These are phyloP conservation scores for Litsea cubeba DNA, from an alignment of 164 flowering plant species.

Conservation along the genomic window DNA sequence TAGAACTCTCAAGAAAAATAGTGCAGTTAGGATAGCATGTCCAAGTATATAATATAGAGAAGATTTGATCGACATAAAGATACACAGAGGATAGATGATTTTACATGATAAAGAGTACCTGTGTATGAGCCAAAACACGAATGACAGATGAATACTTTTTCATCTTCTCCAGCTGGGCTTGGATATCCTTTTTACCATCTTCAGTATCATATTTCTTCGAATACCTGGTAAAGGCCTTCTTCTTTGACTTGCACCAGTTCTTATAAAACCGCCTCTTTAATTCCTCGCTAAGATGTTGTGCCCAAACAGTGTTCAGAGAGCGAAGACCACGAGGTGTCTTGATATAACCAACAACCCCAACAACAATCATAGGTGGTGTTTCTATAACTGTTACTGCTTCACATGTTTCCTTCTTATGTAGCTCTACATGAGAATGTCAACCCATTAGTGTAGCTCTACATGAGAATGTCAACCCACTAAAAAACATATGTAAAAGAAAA, in stretches of 20 bases:
- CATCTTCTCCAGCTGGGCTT: slow-evolving; percentile 57
- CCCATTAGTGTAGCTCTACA: slow-evolving; percentile 44
- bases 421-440: slow-evolving; percentile 28
- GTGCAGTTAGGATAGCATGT: too few relatives aligned
- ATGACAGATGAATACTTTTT: slow-evolving; percentile 61
- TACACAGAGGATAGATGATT: too few relatives aligned
- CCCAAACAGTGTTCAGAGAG: slow-evolving; percentile 58
- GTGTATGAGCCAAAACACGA: slow-evolving; percentile 73
- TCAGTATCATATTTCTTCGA: slow-evolving; percentile 61
- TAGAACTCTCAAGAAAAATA: too few relatives aligned
- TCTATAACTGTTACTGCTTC: slow-evolving; percentile 70
- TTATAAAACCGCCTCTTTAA: slow-evolving; percentile 65
- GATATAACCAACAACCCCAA: slow-evolving; percentile 64
- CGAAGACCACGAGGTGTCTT: slow-evolving; percentile 66
- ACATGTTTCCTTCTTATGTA: slow-evolving; percentile 76
- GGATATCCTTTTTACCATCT: slow-evolving; percentile 59
- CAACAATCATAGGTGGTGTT: slow-evolving; percentile 64
- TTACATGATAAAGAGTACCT: slow-evolving; percentile 27
- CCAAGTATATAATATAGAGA: too few relatives aligned
- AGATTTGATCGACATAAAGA: too few relatives aligned
- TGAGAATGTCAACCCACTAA: not conserved
- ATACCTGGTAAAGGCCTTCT: slow-evolving; percentile 63
- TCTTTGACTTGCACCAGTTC: slow-evolving; percentile 69
- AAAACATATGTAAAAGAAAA: not conserved
- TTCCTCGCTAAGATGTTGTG: slow-evolving; percentile 74